Conservation (phyloP, 1,284 basidiomycete genomes). For the Ustilago cynodontis region DNA sequence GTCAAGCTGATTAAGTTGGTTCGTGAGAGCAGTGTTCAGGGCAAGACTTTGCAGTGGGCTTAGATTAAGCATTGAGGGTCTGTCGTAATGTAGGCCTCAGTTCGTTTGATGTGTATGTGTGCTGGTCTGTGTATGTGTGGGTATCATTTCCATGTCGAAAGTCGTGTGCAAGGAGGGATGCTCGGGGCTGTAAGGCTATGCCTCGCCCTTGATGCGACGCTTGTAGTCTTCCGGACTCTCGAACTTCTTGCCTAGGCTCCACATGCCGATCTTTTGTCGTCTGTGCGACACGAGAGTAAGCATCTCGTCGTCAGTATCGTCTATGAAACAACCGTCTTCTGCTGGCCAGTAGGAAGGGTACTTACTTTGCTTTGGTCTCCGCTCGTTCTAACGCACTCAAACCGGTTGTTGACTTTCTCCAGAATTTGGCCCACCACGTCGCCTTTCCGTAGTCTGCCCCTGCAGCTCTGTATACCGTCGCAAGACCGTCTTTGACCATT, state of each 20-base stretch:
- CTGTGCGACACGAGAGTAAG: background rate
- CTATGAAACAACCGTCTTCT: background rate
- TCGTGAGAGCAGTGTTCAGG: slow-evolving; percentile 54
- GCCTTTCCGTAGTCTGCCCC: slow-evolving; percentile 66
- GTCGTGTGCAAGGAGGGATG: background rate
- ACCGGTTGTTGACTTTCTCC: slow-evolving; percentile 52
- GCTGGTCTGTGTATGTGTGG: background rate
- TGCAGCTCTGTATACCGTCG: slow-evolving; percentile 63
- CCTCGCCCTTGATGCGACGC: slow-evolving; percentile 38
- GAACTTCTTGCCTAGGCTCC: slow-evolving; percentile 59
- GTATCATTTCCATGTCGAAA: background rate
- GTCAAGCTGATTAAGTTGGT: slow-evolving; percentile 61
- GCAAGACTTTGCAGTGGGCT: slow-evolving; percentile 50
- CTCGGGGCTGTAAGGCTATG: background rate
- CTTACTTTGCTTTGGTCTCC: slow-evolving; percentile 55
- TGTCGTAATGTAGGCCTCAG: slow-evolving; percentile 7
- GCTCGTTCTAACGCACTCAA: slow-evolving; percentile 55
- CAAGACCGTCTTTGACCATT: slow-evolving; percentile 64
- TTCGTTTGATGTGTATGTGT: background rate
- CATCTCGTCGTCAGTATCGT: background rate
- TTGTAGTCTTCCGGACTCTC: slow-evolving; percentile 64
- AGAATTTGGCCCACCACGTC: slow-evolving; percentile 50
- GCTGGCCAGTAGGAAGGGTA: background rate
- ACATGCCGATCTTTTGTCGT: slow-evolving; percentile 53
- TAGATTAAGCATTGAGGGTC: background rate